Evolutionary conservation across 257 asterid genomes (phyloP).

Genomic region (Penstemon eatonii): DNA sequence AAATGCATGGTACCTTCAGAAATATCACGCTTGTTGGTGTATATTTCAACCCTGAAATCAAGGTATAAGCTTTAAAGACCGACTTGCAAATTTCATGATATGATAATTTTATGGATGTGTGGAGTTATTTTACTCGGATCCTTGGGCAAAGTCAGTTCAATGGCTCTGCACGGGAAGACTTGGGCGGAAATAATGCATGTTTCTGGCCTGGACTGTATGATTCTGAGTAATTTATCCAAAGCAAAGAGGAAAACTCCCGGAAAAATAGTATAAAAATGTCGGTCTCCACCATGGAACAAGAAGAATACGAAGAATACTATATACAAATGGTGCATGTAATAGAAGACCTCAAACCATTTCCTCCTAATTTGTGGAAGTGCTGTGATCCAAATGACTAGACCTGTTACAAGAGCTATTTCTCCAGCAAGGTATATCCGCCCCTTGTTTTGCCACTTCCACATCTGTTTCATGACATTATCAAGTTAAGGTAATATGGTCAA

Average conservation of each 20-base stretch:
- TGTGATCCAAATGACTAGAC: conserved; percentile 59
- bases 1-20: conserved; percentile 71
- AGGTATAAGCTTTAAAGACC: neutral
- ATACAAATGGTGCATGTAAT: conserved; percentile 78
- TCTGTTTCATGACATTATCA: conserved; percentile 38
- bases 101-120: neutral
- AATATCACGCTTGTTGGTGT: conserved; percentile 66
- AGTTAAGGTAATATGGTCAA: neutral
- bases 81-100: neutral
- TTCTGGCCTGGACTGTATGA: conserved; percentile 67
- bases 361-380: conserved; percentile 77
- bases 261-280: conserved; percentile 76
- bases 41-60: conserved; percentile 57
- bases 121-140: conserved; percentile 57
- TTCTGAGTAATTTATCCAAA: conserved; percentile 63
- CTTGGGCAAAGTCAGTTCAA: conserved; percentile 71
- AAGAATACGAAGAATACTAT: conserved; percentile 59
- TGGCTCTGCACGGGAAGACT: conserved; percentile 68
- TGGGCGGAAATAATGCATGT: conserved; percentile 72
- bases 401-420: conserved; percentile 61
- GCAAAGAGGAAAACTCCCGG: conserved; percentile 74
- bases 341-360: conserved; percentile 61
- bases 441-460: conserved; percentile 85
- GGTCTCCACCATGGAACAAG: conserved; percentile 90
- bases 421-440: conserved; percentile 89